Evolutionary conservation across 495 filamentous ascomycete genomes (phyloP).

Genomic region (Entonaema liquescens): DNA sequence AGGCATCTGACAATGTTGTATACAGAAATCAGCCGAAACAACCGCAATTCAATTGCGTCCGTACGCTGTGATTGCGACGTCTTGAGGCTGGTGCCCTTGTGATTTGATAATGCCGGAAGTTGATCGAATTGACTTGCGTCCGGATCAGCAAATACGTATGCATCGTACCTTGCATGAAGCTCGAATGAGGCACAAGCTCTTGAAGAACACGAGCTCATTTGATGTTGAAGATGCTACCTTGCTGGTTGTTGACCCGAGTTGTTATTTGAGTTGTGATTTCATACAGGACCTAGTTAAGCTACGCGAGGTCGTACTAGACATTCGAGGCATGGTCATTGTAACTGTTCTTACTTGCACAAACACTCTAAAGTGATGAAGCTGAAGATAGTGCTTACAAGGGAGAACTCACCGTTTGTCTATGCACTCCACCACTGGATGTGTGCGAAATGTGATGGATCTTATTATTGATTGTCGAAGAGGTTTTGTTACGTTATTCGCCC

Average conservation of each 20-base stretch:
- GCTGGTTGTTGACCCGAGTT: conserved; percentile 11
- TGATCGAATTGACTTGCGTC: conserved; percentile 38
- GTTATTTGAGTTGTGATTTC: not conserved
- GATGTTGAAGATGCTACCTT: conserved; percentile 18
- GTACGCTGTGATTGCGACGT: conserved; percentile 35
- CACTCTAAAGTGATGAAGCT: conserved; percentile 4
- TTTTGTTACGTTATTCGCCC: conserved; percentile 24
- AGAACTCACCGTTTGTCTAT: conserved; percentile 14
- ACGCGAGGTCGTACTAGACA: conserved; percentile 10
- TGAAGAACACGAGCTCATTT: conserved; percentile 28
- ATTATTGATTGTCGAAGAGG: conserved; percentile 3
- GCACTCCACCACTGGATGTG: not conserved
- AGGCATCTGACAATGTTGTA: conserved; percentile 47
- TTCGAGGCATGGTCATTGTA: conserved; percentile 9
- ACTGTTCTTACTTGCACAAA: not conserved
- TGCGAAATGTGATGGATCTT: not conserved
- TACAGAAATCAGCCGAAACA: conserved; percentile 31
- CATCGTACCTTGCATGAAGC: conserved; percentile 45
- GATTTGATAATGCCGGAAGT: conserved; percentile 40
- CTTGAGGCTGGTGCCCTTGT: conserved; percentile 38
- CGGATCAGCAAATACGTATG: conserved; percentile 37
- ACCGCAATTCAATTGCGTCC: conserved; percentile 25
- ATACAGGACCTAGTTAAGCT: not conserved
- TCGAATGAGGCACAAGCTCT: conserved; percentile 29
- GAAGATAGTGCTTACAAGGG: conserved; percentile 20